Conservation (phyloP, 345 rosid species). For the Isatis tinctoria region DNA sequence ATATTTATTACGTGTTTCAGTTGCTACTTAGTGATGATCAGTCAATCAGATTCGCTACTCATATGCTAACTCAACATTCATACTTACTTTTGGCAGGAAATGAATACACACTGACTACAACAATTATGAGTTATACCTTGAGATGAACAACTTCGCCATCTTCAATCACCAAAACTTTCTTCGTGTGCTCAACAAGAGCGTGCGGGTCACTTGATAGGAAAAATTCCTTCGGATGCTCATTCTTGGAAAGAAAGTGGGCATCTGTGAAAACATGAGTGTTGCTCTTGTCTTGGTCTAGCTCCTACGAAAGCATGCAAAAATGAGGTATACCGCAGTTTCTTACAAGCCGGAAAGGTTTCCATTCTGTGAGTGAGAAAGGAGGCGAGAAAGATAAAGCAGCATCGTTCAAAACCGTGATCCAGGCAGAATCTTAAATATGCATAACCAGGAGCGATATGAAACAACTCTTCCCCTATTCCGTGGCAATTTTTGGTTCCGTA, state of each 20-base stretch:
- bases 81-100: not conserved
- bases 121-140: constrained; percentile 45
- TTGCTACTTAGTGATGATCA: not conserved
- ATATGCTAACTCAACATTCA: not conserved
- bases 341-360: not conserved
- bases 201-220: constrained; percentile 84
- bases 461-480: not conserved
- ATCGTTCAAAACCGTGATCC: not conserved
- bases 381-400: not conserved
- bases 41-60: not conserved
- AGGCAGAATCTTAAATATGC: not conserved
- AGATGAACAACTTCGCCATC: constrained; percentile 87
- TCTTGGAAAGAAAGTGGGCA: constrained; percentile 52
- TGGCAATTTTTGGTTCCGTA: not conserved
- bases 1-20: not conserved
- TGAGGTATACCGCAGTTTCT: constrained; percentile 2
- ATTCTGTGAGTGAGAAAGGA: not conserved
- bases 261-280: constrained; percentile 57
- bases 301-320: constrained; percentile 40
- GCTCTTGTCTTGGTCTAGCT: constrained; percentile 41
- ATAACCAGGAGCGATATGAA: not conserved
- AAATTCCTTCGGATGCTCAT: constrained; percentile 71
- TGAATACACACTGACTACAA: not conserved
- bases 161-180: constrained; percentile 81
- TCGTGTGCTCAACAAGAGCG: constrained; percentile 93